Evolutionary conservation across 2,329 filamentous ascomycete species (phyloP).

Genomic region (Aspergillus spinulosporus): DNA sequence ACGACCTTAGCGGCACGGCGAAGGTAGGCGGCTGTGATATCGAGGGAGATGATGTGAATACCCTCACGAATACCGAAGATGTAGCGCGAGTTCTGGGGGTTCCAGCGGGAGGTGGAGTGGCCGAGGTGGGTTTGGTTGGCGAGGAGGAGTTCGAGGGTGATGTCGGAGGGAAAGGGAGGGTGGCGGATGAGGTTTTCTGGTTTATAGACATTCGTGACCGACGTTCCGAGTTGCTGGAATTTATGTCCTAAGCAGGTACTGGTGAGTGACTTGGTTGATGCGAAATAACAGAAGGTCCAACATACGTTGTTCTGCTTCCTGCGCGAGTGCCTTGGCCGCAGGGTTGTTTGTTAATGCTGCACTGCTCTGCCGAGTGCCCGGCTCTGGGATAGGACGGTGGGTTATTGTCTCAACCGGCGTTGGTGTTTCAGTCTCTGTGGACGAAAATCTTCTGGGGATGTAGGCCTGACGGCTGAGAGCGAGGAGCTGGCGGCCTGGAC

Average conservation of each 20-base stretch:
- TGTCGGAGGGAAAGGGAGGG: constrained; percentile 74
- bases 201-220: constrained; percentile 29
- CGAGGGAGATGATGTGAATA: constrained; percentile 90
- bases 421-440: constrained; percentile 29
- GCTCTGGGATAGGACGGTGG: constrained; percentile 21
- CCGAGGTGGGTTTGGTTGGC: constrained; percentile 86
- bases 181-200: constrained; percentile 54
- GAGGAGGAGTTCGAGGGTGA: constrained; percentile 88
- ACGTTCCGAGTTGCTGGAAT: constrained; percentile 37
- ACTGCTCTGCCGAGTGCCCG: not conserved
- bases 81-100: constrained; percentile 89
- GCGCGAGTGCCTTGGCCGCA: constrained; percentile 16
- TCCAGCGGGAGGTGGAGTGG: constrained; percentile 88
- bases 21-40: constrained; percentile 83
- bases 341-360: constrained; percentile 2
- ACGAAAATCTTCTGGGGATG: constrained; percentile 36
- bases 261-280: not conserved
- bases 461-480: constrained; percentile 35
- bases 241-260: constrained; percentile 26
- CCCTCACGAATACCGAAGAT: constrained; percentile 88
- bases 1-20: constrained; percentile 92
- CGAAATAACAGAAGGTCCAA: not conserved
- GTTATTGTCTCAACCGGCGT: constrained; percentile 23
- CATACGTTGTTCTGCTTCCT: constrained; percentile 29
- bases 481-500: constrained; percentile 40